phyloP scores from a whole-genome alignment of 1,284 basidiomycete genomes.

The Sporisorium iseilematis-ciliati region DNA sequence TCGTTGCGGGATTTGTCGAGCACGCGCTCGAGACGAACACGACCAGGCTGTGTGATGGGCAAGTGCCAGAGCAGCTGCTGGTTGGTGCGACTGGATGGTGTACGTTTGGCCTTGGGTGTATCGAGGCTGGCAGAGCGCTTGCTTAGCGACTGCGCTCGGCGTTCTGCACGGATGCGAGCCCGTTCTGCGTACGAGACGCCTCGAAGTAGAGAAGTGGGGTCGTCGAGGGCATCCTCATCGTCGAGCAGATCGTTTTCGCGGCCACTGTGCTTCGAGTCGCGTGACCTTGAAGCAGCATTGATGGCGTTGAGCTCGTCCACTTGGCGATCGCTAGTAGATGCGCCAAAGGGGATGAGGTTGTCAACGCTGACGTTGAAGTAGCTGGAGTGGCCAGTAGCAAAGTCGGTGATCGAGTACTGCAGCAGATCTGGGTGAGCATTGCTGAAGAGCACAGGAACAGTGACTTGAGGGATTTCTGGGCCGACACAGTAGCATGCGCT shows the following conservation, averaged over 20 bases:
- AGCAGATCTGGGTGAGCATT: conserved; percentile 84
- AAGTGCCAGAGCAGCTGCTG: conserved; percentile 59
- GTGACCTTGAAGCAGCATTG: conserved; percentile 29
- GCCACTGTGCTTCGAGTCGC: conserved; percentile 4
- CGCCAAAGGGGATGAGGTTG: conserved; percentile 74
- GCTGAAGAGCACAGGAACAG: conserved; percentile 87
- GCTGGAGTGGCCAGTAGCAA: conserved; percentile 73
- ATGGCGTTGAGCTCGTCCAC: conserved; percentile 36
- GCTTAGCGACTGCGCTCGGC: conserved; percentile 24
- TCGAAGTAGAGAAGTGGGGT: conserved; percentile 37
- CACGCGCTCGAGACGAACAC: conserved; percentile 62
- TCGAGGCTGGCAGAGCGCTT: conserved; percentile 26
- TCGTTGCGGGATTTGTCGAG: conserved; percentile 61
- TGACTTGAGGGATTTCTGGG: conserved; percentile 74
- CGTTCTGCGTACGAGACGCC: conserved; percentile 48
- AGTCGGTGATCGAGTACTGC: conserved; percentile 81
- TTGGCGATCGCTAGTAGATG: conserved; percentile 17
- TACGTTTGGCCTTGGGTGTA: conserved; percentile 27
- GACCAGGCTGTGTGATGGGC: conserved; percentile 52
- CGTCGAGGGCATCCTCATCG: conserved; percentile 41
- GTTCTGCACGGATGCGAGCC: conserved; percentile 39
- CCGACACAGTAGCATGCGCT: conserved; percentile 76
- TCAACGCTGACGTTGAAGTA: conserved; percentile 79
- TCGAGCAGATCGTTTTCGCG: conserved; percentile 28
- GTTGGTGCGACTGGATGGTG: conserved; percentile 9